Conservation (phyloP, 2,329 filamentous ascomycete species). For the Ceratocystis albifundus region DNA sequence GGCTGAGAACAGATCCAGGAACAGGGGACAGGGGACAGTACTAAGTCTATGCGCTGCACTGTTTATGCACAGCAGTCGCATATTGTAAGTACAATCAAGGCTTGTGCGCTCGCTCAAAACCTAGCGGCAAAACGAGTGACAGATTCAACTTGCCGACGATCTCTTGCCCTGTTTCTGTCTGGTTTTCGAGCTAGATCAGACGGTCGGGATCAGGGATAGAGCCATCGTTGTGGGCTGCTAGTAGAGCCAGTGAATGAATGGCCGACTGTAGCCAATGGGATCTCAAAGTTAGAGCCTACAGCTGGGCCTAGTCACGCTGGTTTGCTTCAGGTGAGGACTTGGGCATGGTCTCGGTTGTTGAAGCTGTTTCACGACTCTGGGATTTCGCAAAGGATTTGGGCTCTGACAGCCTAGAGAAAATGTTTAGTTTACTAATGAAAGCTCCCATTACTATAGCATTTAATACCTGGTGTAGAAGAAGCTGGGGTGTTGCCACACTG, state of each 20-base stretch:
- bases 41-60: background rate
- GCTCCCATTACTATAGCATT: background rate
- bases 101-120: background rate
- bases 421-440: background rate
- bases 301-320: background rate
- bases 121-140: background rate
- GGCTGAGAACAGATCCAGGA: slow-evolving; percentile 5
- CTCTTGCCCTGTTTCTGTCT: background rate
- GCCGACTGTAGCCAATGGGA: background rate
- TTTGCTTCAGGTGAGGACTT: slow-evolving; percentile 6
- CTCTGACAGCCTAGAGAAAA: background rate
- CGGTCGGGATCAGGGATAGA: slow-evolving; percentile 7
- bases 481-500: background rate
- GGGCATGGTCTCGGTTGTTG: background rate
- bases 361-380: slow-evolving; percentile 1
- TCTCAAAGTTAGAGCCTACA: background rate
- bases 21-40: background rate
- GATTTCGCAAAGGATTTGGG: background rate
- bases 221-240: background rate
- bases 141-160: slow-evolving; percentile 7
- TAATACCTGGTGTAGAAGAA: background rate
- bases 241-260: background rate
- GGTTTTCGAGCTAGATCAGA: slow-evolving; percentile 5
- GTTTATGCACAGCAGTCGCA: background rate
- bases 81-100: background rate